phyloP scores from a whole-genome alignment of 2,329 filamentous ascomycete genomes.

The Botryosphaeria dothidea region DNA sequence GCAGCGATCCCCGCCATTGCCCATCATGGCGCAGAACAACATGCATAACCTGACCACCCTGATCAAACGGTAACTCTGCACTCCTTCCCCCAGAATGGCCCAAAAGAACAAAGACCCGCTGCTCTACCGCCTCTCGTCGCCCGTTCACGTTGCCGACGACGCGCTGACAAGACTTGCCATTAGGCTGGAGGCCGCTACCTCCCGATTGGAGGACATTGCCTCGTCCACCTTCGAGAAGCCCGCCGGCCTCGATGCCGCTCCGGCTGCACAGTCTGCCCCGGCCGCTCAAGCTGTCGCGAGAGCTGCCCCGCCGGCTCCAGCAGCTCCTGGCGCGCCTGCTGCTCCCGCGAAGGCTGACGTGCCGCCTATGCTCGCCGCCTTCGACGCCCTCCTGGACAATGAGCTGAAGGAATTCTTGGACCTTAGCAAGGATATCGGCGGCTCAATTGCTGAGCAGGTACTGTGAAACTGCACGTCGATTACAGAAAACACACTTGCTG shows the following conservation, averaged over 20 bases:
- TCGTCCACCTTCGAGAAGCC: slow-evolving; percentile 64
- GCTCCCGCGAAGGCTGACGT: slow-evolving; percentile 31
- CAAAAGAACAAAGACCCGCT: slow-evolving; percentile 21
- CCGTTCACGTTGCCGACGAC: slow-evolving; percentile 33
- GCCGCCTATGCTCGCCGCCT: slow-evolving; percentile 75
- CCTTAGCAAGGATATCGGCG: slow-evolving; percentile 75
- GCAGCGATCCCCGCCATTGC: slow-evolving; percentile 28
- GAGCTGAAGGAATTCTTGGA: slow-evolving; percentile 78
- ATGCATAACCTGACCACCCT: slow-evolving; percentile 97
- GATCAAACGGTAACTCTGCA: slow-evolving; percentile 82
- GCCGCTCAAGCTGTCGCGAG: slow-evolving; percentile 25
- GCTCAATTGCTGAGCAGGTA: slow-evolving; percentile 78
- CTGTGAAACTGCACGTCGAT: slow-evolving; percentile 23
- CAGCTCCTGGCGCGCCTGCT: slow-evolving; percentile 27
- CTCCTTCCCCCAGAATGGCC: slow-evolving; percentile 23
- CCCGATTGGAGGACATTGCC: slow-evolving; percentile 93
- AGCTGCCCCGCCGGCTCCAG: slow-evolving; percentile 30
- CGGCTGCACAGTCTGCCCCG: slow-evolving; percentile 37
- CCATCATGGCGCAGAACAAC: slow-evolving; percentile 71
- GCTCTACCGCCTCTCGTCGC: slow-evolving; percentile 22
- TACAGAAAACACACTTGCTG: neutral
- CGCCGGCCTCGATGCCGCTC: slow-evolving; percentile 42
- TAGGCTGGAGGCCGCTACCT: slow-evolving; percentile 96
- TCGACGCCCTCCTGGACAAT: slow-evolving; percentile 73
- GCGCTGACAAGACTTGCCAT: slow-evolving; percentile 51